Conservation (phyloP, 257 asterid species). For the Primulina eburnea region DNA sequence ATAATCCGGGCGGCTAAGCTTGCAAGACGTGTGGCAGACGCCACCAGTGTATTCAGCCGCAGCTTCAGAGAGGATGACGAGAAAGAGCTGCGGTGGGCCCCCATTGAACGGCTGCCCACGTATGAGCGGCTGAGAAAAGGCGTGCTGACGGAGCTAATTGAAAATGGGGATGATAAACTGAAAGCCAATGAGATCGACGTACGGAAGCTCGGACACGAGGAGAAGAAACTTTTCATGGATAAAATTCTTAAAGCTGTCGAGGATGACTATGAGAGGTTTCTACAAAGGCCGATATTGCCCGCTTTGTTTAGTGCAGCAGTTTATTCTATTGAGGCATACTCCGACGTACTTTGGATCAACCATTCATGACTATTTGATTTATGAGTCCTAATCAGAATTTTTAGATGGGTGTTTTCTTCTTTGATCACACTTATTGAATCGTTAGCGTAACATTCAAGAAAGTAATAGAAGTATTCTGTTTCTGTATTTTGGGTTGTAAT, state of each 20-base stretch:
- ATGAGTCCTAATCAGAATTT: not conserved
- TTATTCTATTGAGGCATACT: slow-evolving; percentile 30
- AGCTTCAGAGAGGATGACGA: slow-evolving; percentile 31
- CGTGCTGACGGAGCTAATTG: slow-evolving; percentile 24
- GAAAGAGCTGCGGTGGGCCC: slow-evolving; percentile 45
- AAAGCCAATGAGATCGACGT: slow-evolving; percentile 29
- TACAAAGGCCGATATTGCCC: slow-evolving; percentile 29
- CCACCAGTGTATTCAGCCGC: slow-evolving; percentile 25
- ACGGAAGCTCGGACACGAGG: slow-evolving; percentile 24
- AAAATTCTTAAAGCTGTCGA: slow-evolving; percentile 27
- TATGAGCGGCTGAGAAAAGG: slow-evolving; percentile 29
- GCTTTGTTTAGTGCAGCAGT: slow-evolving; percentile 33
- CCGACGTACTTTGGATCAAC: not conserved
- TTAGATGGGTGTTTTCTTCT: not conserved
- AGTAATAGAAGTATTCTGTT: not conserved
- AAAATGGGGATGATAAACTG: slow-evolving; percentile 21
- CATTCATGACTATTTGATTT: not conserved
- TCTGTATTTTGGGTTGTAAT: slow-evolving; percentile 14
- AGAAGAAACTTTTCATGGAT: slow-evolving; percentile 25
- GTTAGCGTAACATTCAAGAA: not conserved
- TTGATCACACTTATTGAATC: too few species aligned
- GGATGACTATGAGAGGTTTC: slow-evolving; percentile 36
- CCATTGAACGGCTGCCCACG: slow-evolving; percentile 50
- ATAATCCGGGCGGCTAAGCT: slow-evolving; percentile 12
- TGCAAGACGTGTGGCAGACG: slow-evolving; percentile 24